phyloP scores from a whole-genome alignment of 192 early-diverging fungal species.

The Linnemannia exigua region DNA sequence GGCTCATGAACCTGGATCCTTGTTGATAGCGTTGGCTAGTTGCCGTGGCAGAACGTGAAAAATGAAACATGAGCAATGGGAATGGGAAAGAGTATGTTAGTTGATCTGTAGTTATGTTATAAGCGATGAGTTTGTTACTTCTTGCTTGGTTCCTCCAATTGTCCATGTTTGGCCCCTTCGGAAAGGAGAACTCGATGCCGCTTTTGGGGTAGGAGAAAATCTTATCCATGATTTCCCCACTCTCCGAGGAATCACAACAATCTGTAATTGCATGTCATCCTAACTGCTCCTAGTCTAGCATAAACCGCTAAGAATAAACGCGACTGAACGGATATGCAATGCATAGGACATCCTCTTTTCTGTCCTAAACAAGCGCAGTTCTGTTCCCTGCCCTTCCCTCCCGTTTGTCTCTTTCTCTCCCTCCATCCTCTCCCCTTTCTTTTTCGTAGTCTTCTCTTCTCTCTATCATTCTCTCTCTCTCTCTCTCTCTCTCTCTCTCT shows the following conservation, averaged over 20 bases:
- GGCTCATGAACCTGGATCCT: slow-evolving; percentile 18
- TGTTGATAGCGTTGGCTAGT: slow-evolving; percentile 43
- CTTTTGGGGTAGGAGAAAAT: neutral
- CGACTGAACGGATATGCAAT: neutral
- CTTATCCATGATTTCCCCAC: neutral
- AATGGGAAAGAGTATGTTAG: neutral
- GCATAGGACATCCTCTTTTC: neutral
- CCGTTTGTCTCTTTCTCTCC: neutral
- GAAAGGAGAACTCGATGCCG: neutral
- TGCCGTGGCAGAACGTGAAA: neutral
- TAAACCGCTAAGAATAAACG: neutral
- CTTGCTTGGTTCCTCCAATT: no score
- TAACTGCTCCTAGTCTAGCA: neutral
- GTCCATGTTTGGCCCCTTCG: neutral
- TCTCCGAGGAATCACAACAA: neutral
- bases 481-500: neutral
- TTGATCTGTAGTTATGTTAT: neutral
- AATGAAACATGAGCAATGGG: neutral
- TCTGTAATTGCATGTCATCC: no score
- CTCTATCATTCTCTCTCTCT: neutral
- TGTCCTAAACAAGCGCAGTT: neutral
- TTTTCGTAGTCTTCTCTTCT: neutral
- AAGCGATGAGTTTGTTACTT: neutral
- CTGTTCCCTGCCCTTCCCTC: no score
- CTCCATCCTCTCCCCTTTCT: neutral